These are phyloP conservation scores for Blastosporella zonata DNA, from an alignment of 1,284 basidiomycete species.

Conservation along the genomic window DNA sequence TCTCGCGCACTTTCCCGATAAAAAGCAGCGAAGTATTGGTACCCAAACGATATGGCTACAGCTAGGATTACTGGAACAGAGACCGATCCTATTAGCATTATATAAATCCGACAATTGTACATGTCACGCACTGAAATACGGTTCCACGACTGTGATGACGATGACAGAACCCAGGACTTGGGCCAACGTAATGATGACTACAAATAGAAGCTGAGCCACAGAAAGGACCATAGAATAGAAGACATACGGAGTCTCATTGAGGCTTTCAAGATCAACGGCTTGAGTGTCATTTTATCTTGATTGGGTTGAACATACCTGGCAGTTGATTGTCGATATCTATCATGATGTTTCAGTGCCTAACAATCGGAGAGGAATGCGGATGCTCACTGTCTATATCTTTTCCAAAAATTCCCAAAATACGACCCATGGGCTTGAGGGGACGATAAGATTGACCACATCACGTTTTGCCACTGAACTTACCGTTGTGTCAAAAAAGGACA, in stretches of 20 bases:
- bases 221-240: neutral
- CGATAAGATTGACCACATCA: neutral
- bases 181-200: constrained; percentile 49
- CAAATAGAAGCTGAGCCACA: neutral
- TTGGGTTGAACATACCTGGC: constrained; percentile 35
- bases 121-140: constrained; percentile 58
- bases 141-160: constrained; percentile 66
- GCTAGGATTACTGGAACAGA: constrained; percentile 46
- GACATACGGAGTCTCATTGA: constrained; percentile 61
- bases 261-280: constrained; percentile 35
- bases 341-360: neutral
- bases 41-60: constrained; percentile 45
- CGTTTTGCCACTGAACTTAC: constrained; percentile 30
- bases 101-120: neutral
- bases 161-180: constrained; percentile 58
- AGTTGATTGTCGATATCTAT: constrained; percentile 60
- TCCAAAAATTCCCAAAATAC: constrained; percentile 63
- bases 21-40: constrained; percentile 55
- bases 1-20: constrained; percentile 69
- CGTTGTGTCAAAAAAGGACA: constrained; percentile 71
- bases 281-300: neutral
- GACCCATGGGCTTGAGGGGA: constrained; percentile 50
- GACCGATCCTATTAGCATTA: neutral
- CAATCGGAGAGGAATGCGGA: neutral
- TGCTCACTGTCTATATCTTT: constrained; percentile 58